These are phyloP conservation scores for Phytophthora citricola DNA, from an alignment of 352 stramenopile genomes.

Conservation along the genomic window DNA sequence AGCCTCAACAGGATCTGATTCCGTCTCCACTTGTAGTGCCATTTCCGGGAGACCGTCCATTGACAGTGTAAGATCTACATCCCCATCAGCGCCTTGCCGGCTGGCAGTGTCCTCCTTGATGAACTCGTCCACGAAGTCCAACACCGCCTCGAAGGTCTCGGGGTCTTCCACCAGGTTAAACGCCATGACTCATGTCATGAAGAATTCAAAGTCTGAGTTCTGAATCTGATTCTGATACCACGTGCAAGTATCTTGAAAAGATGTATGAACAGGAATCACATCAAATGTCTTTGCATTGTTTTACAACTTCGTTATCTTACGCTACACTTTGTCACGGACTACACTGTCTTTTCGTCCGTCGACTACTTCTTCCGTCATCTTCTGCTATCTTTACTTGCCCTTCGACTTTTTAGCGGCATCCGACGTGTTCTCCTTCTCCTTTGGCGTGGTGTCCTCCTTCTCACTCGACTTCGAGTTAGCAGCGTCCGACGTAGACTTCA, in stretches of 20 bases:
- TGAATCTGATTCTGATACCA: too few relatives aligned
- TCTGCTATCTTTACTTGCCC: too few relatives aligned
- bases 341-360: not conserved
- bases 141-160: conserved; percentile 37
- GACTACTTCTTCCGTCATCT: too few relatives aligned
- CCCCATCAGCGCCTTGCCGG: not conserved
- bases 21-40: conserved; percentile 4
- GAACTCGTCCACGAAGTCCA: conserved; percentile 46
- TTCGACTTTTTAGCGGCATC: conserved; percentile 1
- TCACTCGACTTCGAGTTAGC: not conserved
- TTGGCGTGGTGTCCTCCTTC: not conserved
- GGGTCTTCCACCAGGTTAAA: conserved; percentile 35
- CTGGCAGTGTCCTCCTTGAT: not conserved
- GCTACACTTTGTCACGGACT: not conserved
- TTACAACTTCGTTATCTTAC: not conserved
- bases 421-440: conserved; percentile 2
- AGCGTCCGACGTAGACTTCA: conserved; percentile 4
- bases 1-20: not conserved
- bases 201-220: too few relatives aligned
- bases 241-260: not conserved
- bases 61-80: conserved; percentile 9
- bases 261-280: not conserved
- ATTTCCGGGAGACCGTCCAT: conserved; percentile 26
- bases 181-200: conserved; percentile 9
- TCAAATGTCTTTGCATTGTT: not conserved